Conservation (phyloP, 208 protist genomes). For the Strigomonas culicis region DNA sequence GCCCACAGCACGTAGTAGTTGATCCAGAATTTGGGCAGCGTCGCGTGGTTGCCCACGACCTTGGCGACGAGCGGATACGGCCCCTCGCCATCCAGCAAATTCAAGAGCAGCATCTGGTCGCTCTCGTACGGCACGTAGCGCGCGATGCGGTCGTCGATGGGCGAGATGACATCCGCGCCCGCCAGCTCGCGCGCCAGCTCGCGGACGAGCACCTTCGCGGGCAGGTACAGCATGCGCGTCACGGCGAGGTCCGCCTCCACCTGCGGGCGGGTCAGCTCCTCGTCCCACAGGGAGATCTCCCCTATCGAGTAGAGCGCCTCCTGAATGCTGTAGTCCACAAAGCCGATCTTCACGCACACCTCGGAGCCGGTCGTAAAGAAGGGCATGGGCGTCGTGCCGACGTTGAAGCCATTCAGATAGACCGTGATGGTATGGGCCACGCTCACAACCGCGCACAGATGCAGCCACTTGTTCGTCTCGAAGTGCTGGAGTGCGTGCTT, state of each 20-base stretch:
- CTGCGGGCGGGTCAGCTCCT: conserved; percentile 57
- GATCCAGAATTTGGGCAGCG: conserved; percentile 64
- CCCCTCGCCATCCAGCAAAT: conserved; percentile 28
- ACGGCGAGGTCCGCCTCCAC: conserved; percentile 60
- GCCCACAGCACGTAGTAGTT: conserved; percentile 70
- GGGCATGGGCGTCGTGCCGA: conserved; percentile 41
- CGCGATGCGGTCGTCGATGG: conserved; percentile 53
- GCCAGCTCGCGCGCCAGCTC: conserved; percentile 47
- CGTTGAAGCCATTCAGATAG: conserved; percentile 66
- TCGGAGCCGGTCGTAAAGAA: conserved; percentile 46
- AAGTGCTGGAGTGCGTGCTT: conserved; percentile 62
- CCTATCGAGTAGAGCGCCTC: conserved; percentile 64
- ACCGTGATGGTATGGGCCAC: conserved; percentile 41
- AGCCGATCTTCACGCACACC: conserved; percentile 58
- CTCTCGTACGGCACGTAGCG: conserved; percentile 70
- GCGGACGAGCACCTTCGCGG: conserved; percentile 39
- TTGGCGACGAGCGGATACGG: conserved; percentile 52
- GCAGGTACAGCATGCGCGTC: conserved; percentile 9
- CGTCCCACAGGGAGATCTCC: conserved; percentile 61
- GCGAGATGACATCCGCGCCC: conserved; percentile 11
- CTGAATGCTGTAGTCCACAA: conserved; percentile 29
- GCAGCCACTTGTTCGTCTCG: conserved; percentile 43
- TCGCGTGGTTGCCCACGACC: conserved; percentile 56
- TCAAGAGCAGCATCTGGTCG: conserved; percentile 44
- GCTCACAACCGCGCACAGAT: conserved; percentile 59